phyloP scores from a whole-genome alignment of 2,329 filamentous ascomycete genomes.

The Xylaria sp. region DNA sequence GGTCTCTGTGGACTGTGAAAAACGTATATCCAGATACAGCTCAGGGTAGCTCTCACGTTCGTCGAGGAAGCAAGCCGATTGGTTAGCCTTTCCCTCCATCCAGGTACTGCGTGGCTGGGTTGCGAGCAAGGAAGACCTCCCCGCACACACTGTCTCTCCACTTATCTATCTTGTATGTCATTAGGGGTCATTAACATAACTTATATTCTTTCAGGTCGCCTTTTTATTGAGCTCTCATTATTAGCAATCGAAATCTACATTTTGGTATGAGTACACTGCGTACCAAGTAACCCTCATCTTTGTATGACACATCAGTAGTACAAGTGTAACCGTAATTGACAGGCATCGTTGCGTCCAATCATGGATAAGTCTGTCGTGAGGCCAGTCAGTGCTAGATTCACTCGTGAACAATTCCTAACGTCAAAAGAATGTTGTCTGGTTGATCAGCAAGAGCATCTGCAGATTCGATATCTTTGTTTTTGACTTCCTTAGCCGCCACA shows the following conservation, averaged over 20 bases:
- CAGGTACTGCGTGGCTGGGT: background rate
- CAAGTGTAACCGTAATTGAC: background rate
- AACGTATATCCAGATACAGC: background rate
- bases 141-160: background rate
- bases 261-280: background rate
- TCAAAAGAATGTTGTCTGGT: background rate
- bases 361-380: background rate
- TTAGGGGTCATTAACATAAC: background rate
- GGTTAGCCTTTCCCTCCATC: slow-evolving; percentile 15
- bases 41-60: slow-evolving; percentile 19
- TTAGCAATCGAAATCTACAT: background rate
- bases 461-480: background rate
- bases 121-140: background rate
- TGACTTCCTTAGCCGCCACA: background rate
- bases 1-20: background rate
- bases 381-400: background rate
- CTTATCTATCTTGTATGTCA: background rate
- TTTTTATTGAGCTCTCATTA: background rate
- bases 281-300: background rate
- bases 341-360: background rate
- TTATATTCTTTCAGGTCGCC: background rate
- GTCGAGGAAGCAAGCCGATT: slow-evolving; percentile 24
- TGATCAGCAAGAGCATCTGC: background rate
- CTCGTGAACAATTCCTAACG: background rate
- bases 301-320: background rate